These are phyloP conservation scores for Daldinia loculata DNA, from an alignment of 495 filamentous ascomycete genomes.

Conservation along the genomic window DNA sequence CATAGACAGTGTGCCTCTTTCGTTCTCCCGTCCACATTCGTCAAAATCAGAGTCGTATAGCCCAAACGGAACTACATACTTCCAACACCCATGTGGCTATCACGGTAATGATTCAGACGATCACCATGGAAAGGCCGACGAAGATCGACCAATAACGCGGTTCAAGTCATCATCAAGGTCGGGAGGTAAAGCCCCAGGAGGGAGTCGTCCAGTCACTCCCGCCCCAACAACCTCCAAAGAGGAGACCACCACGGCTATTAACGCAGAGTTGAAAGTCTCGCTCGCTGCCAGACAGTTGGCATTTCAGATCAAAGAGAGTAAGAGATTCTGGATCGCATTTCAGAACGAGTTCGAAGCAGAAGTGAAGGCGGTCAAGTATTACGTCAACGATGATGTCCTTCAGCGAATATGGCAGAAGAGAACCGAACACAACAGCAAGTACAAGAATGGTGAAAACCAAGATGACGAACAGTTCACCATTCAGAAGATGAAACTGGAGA, in stretches of 20 bases:
- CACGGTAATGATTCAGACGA: slow-evolving; percentile 7
- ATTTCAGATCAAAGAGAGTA: slow-evolving; percentile 40
- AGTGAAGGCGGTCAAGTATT: slow-evolving; percentile 39
- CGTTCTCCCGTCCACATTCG: neutral
- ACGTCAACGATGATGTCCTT: slow-evolving; percentile 37
- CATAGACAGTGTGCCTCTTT: neutral
- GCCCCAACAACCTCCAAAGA: slow-evolving; percentile 42
- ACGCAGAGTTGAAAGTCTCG: slow-evolving; percentile 38
- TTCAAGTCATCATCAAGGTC: neutral
- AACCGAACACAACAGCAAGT: slow-evolving; percentile 32
- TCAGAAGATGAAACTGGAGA: slow-evolving; percentile 41
- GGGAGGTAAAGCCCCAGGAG: neutral
- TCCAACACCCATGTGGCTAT: slow-evolving; percentile 22
- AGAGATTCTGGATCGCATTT: slow-evolving; percentile 43
- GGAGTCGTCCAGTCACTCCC: neutral
- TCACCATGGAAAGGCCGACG: neutral
- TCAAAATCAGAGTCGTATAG: slow-evolving; percentile 11
- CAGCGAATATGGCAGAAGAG: slow-evolving; percentile 46
- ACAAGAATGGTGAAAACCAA: slow-evolving; percentile 25
- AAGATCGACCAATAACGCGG: neutral
- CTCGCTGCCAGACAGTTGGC: slow-evolving; percentile 42
- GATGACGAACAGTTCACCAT: slow-evolving; percentile 40
- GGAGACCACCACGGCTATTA: neutral
- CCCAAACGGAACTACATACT: slow-evolving; percentile 16
- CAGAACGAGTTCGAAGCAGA: slow-evolving; percentile 43